These are phyloP conservation scores for Chlamydomonas incerta DNA, from an alignment of 139 green algal genomes.

Conservation along the genomic window DNA sequence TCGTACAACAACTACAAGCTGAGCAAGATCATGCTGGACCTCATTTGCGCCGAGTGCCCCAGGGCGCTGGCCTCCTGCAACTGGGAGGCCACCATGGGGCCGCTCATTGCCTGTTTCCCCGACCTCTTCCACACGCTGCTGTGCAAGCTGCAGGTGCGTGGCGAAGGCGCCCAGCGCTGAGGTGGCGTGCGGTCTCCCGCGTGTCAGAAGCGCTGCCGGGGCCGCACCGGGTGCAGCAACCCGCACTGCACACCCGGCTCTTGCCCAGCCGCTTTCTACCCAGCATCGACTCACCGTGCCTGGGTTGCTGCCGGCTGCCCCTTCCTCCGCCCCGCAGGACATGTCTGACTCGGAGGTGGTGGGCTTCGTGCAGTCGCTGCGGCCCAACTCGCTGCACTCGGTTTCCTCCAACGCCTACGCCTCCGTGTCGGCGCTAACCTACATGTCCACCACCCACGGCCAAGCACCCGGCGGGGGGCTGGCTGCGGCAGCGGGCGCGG, in stretches of 20 bases:
- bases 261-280: no score
- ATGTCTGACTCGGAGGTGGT: slow-evolving; percentile 34
- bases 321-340: neutral
- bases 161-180: neutral
- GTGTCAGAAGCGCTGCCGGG: neutral
- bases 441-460: neutral
- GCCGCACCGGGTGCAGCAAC: no score
- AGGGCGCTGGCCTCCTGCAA: slow-evolving; percentile 7
- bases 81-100: slow-evolving; percentile 26
- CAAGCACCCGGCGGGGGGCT: neutral
- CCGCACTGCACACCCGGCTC: no score
- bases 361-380: slow-evolving; percentile 28
- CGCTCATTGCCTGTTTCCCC: slow-evolving; percentile 39
- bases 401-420: neutral
- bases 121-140: slow-evolving; percentile 37
- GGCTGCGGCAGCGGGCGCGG: no score
- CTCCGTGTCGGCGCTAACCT: neutral
- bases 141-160: slow-evolving; percentile 29
- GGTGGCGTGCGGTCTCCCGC: no score
- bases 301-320: neutral
- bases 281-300: neutral
- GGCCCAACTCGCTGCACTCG: neutral
- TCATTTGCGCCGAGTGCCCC: slow-evolving; percentile 7
- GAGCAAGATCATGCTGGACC: slow-evolving; percentile 33
- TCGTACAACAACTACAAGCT: slow-evolving; percentile 38